These are phyloP conservation scores for Scytalidium sp. DNA, from an alignment of 2,329 filamentous ascomycete genomes.

Conservation along the genomic window DNA sequence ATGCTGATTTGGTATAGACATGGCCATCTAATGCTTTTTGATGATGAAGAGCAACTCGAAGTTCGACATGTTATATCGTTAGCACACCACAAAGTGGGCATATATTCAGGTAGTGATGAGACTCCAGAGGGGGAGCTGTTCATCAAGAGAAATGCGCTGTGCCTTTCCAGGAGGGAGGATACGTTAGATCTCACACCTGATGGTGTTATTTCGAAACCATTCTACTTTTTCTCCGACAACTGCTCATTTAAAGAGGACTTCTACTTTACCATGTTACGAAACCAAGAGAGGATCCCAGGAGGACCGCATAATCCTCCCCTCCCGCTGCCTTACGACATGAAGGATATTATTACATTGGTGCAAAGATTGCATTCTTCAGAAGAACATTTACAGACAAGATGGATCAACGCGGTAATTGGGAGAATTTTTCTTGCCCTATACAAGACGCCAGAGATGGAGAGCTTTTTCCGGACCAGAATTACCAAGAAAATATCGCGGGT, in stretches of 20 bases:
- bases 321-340: constrained; percentile 75
- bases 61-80: constrained; percentile 95
- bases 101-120: constrained; percentile 75
- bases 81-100: constrained; percentile 78
- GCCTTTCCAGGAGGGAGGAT: constrained; percentile 64
- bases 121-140: constrained; percentile 92
- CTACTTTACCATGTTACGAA: constrained; percentile 86
- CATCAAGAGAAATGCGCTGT: constrained; percentile 90
- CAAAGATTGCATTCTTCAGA: constrained; percentile 89
- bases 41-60: constrained; percentile 91
- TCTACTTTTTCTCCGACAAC: constrained; percentile 93
- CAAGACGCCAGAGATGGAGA: constrained; percentile 77
- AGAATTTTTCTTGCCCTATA: constrained; percentile 86
- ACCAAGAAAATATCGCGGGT: constrained; percentile 95
- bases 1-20: constrained; percentile 52
- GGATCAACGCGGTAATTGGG: constrained; percentile 90
- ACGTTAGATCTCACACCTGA: constrained; percentile 54
- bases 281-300: constrained; percentile 68
- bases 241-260: constrained; percentile 98
- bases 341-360: constrained; percentile 84
- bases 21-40: constrained; percentile 95
- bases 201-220: constrained; percentile 67
- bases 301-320: constrained; percentile 57
- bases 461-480: constrained; percentile 78
- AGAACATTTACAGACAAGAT: constrained; percentile 84